These are phyloP conservation scores for Psidium friedrichsthalianum DNA, from an alignment of 345 rosid species.

Conservation along the genomic window DNA sequence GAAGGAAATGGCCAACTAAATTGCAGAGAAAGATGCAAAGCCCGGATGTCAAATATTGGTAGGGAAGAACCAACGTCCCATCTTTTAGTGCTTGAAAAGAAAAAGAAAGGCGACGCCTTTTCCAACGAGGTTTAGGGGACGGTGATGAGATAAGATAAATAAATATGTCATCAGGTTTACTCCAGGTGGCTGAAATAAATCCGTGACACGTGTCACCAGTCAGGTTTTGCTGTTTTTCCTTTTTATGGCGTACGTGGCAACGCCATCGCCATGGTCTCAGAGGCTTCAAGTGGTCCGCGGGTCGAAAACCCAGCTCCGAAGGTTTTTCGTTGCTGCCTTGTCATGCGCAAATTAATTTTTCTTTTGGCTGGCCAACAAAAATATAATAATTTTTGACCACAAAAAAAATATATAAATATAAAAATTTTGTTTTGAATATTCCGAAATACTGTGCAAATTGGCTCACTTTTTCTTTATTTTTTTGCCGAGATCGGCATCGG, in stretches of 20 bases:
- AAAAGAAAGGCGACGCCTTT: no score
- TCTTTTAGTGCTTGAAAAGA: neutral
- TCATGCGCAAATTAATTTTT: neutral
- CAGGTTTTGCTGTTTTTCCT: neutral
- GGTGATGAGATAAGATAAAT: neutral
- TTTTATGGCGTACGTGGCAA: neutral
- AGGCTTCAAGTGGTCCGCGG: neutral
- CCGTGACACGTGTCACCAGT: neutral
- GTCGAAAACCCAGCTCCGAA: neutral
- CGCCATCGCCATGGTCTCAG: neutral
- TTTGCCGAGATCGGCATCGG: neutral
- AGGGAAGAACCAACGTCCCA: neutral
- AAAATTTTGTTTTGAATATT: neutral
- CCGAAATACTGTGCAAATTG: neutral
- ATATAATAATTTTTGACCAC: neutral
- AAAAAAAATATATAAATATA: neutral
- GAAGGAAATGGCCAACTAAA: neutral
- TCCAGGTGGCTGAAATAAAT: neutral
- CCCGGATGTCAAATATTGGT: no score
- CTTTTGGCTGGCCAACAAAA: neutral
- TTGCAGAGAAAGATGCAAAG: no score
- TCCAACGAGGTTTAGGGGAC: neutral
- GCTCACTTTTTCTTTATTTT: neutral
- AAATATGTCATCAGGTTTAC: neutral
- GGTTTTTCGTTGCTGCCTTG: neutral